Evolutionary conservation across 495 filamentous ascomycete species (phyloP), one percentile per base, ranked within the genome.

Genomic region (Penicillium maclennaniae): DNA sequence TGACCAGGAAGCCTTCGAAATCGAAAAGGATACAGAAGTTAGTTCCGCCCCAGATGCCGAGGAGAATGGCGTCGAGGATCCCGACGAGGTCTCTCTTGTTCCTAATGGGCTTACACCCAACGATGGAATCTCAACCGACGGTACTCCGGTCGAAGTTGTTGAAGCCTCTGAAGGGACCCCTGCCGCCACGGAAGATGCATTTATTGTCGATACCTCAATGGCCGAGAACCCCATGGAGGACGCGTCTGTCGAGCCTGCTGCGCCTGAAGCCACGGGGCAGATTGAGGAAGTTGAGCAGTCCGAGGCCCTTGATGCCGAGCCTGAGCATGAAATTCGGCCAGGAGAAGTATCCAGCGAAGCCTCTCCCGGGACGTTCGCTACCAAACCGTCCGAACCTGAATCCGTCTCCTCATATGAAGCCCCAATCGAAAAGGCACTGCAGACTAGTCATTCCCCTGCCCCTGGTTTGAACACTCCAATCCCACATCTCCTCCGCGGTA

Each of bases 401-500:
- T 88, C 86, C 10, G 74, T 80, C 28, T 82, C 82, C 15, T 87
- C 85, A 9, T 73, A 78, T 2, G 78, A 83, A 52, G 60, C 65
- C 38, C 56, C 68, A n/a, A 46, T 50, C 15, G 73, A 76, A 23
- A 77, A 72, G 42, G 53, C 56, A 19, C 51, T 63, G 16, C 67
- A 69, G 54, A 25, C 63, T 20, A 63, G 53, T 20, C 59, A 73
- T 45, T 70, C 68, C 5, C 65, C 68, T 25, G 62, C 59, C 19
- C 67, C 71, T 54, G 71, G 73, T 5, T 64, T 81, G 17, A 86
- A 84, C 58, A 95, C 88, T 0, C 85, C 88, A 4, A 80, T 96
- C 47, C 92, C 93, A 0, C 88, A 89, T 53, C 77, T 97, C n/a
- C 74, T 99, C 2, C 84, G 95, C 55, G 95, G 95, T 14, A 95